Evolutionary conservation across 1,139 yeast genomes (phyloP), one percentile per base, ranked within the genome.

Genomic region (Zygosaccharomyces pseudobailii): DNA sequence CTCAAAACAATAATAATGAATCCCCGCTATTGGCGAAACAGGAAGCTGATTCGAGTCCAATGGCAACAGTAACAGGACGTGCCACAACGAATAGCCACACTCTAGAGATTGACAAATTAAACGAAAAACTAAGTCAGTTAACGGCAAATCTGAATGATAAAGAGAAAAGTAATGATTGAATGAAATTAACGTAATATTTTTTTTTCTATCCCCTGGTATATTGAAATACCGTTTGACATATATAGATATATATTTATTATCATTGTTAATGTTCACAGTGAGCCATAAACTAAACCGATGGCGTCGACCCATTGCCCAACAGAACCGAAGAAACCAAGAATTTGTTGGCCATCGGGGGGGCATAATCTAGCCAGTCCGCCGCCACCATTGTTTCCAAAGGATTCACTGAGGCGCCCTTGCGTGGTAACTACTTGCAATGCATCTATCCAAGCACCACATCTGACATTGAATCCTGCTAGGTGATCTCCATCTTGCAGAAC

Each of bases 361-460:
- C 71, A 71, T 36, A 88, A 67, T 22, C 76, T 73, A 30, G 81
- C 78, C 25, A 74, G 63, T 42, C 80, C 78, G 2, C 97, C 97
- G 5, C 96, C 96, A 17, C 69, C 67, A 1, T 70, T 64, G 40
- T 80, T 80, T 21, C 96, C 96, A 51, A 68, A 72, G 76, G 77
- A 69, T 0, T 71, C 70, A 19, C 84, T 75, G 3, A 61, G 53
- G 47, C 78, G 71, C 0, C 88, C 88, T 31, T 69, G 71, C 22
- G 76, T 76, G 19, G 95, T 79, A 6, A 78, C 64, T 31, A 84
- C 65, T 59, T 86, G 95, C 19, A 87, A 69, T 1, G 85, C 96
- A 70, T 92, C 97, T 13, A 92, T 72, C 97, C 97, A 92, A 1
- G 77, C 82, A 5, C 97, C 97, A 43, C 81, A 73, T 53, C 95